phyloP scores from a whole-genome alignment of 768 basidiomycete genomes.

The Trametes elegans region DNA sequence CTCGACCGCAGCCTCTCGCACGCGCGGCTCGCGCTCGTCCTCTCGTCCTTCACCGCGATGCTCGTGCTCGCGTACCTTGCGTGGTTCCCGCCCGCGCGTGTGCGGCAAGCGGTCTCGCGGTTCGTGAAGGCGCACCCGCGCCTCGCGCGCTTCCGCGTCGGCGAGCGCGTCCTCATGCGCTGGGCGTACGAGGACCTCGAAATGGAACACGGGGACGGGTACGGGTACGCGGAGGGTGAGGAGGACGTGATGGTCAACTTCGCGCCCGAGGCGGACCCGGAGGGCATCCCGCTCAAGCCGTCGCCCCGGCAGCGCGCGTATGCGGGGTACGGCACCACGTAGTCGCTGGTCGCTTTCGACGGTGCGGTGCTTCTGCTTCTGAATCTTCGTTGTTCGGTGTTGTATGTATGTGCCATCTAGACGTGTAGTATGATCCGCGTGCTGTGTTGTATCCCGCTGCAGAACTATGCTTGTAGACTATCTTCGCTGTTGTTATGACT shows the following conservation, averaged over 20 bases:
- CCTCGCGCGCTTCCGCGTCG: conserved; percentile 35
- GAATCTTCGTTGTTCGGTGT: not conserved
- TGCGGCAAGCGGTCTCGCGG: conserved; percentile 21
- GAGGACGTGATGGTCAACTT: conserved; percentile 46
- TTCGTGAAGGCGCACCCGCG: conserved; percentile 25
- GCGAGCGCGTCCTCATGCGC: conserved; percentile 40
- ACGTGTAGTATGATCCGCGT: not conserved
- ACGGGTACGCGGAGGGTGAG: conserved; percentile 22
- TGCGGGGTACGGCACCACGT: conserved; percentile 22
- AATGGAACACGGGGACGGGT: conserved; percentile 21
- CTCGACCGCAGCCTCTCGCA: conserved; percentile 3
- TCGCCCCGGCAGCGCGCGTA: conserved; percentile 25
- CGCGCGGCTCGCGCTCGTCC: conserved; percentile 17
- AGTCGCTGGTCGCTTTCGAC: not conserved
- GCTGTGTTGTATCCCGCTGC: conserved; percentile 1
- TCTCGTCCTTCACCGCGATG: conserved; percentile 21
- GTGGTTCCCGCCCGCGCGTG: conserved; percentile 24
- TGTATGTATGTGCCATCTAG: not conserved
- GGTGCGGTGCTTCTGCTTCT: not conserved
- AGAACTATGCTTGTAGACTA: not conserved
- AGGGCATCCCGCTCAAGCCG: conserved; percentile 46
- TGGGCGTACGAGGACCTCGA: conserved; percentile 50
- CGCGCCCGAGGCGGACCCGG: conserved; percentile 27
- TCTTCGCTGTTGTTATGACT: not conserved
- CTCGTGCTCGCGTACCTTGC: conserved; percentile 23